phyloP scores from a whole-genome alignment of 2,329 filamentous ascomycete species.

The Cladosporium velox region DNA sequence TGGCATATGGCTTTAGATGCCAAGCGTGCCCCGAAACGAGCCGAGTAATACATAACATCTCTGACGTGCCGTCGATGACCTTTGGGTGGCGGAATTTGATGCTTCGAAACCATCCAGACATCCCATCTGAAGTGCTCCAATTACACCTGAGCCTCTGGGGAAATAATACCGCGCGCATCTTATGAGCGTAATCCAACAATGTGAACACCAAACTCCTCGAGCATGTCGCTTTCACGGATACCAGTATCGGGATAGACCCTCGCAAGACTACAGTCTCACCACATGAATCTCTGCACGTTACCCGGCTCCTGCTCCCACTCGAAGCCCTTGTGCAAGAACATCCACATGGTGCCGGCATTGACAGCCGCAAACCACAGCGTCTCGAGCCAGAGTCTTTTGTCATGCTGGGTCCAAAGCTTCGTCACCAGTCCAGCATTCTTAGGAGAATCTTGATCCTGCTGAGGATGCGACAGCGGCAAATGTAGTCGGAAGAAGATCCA shows the following conservation, averaged over 20 bases:
- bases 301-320: conserved; percentile 65
- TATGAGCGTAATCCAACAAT: not conserved
- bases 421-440: not conserved
- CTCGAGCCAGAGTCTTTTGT: conserved; percentile 59
- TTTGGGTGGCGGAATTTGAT: not conserved
- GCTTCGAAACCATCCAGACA: not conserved
- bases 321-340: conserved; percentile 71
- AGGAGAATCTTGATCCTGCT: not conserved
- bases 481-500: conserved; percentile 92
- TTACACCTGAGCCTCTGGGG: not conserved
- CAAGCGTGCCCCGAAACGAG: not conserved
- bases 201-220: not conserved
- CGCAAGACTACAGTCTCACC: conserved; percentile 51
- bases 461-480: conserved; percentile 52
- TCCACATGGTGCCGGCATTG: conserved; percentile 66
- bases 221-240: not conserved
- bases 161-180: not conserved
- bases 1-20: not conserved
- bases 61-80: not conserved
- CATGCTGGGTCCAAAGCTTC: conserved; percentile 33
- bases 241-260: not conserved
- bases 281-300: conserved; percentile 76
- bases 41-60: not conserved
- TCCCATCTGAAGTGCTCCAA: not conserved
- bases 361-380: conserved; percentile 68